Base-by-base conservation (phyloP, 768 basidiomycete genomes). In the Strobilomyces dryophilus region DNA sequence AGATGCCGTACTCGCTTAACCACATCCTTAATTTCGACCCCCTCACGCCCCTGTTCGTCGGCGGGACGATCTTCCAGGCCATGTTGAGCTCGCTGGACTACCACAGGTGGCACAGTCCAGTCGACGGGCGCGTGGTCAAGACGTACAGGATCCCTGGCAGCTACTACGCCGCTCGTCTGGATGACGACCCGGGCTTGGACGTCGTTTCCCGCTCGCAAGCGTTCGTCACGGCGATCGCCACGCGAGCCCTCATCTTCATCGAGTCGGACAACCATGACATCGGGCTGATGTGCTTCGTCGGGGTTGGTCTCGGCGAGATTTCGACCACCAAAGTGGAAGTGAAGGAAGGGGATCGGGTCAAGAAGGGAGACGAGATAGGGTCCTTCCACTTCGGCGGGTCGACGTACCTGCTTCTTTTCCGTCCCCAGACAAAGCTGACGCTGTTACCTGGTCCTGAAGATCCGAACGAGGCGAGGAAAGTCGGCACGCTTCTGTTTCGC, bases 331-430 rank as follows among this genome's bases (percentile, higher is more conserved):
- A 78, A 55, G 61, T 76, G 18, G 76, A 68, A 1, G 82, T 84
- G 20, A 66, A 65, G 60, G 70, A 63, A 15, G 78, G 79, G 1
- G 63, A 82, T 29, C 53, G 54, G 36, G 64, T 85, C 21, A 69
- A 66, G 49, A 78, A 77, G 56, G 83, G 85, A 1, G 78, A 84
- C 27, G 66, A 84, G 61, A 53, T 82, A 0, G 85, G 84, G 54
- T 77, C 74, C 70, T 82, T 86, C 74, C 82, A 83, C 59, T 84
- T 83, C 67, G 81, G 81, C 1, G 82, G 82, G 3, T 84, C 79
- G 18, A 74, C 78, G 1, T 73, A 79, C 51, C 65, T 72, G 50
- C 54, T 78, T 39, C 54, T 81, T 10, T 84, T 83, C 69, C 52
- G 70, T 34, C 66, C 67, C 12, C 57, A 71, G 52, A 65, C 66